Conservation (phyloP, 1,139 yeast species). For the Saccharomyces hybrid region DNA sequence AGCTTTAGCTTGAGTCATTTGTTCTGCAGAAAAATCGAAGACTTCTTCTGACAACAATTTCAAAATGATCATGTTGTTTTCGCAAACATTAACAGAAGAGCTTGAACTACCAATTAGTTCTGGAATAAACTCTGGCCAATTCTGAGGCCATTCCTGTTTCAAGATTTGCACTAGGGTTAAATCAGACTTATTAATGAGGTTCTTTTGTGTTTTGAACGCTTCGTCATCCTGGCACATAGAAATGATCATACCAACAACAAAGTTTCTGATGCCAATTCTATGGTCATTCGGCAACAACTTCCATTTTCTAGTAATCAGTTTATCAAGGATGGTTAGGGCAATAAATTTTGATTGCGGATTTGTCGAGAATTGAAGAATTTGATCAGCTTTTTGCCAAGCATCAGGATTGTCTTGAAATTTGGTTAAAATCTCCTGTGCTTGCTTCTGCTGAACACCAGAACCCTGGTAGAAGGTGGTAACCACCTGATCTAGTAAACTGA, state of each 20-base stretch:
- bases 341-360: constrained; percentile 88
- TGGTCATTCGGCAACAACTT: constrained; percentile 83
- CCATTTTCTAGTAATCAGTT: constrained; percentile 88
- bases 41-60: constrained; percentile 90
- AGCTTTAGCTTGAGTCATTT: constrained; percentile 93
- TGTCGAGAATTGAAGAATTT: constrained; percentile 68
- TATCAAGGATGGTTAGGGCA: constrained; percentile 84
- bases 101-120: constrained; percentile 82
- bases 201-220: constrained; percentile 66
- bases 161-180: constrained; percentile 86
- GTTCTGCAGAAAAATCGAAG: constrained; percentile 88
- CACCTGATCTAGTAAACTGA: constrained; percentile 68
- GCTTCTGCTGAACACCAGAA: constrained; percentile 69
- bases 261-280: constrained; percentile 81
- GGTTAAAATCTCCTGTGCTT: constrained; percentile 77
- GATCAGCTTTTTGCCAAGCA: constrained; percentile 92
- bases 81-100: constrained; percentile 88
- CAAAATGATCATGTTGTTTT: constrained; percentile 90
- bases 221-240: constrained; percentile 81
- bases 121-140: constrained; percentile 96
- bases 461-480: constrained; percentile 83
- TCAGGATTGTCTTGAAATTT: constrained; percentile 92
- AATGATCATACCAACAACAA: constrained; percentile 88
- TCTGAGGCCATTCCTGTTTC: constrained; percentile 98
- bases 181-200: constrained; percentile 88